Base-by-base conservation (phyloP, 495 filamentous ascomycete genomes). In the Xylaria grammica region DNA sequence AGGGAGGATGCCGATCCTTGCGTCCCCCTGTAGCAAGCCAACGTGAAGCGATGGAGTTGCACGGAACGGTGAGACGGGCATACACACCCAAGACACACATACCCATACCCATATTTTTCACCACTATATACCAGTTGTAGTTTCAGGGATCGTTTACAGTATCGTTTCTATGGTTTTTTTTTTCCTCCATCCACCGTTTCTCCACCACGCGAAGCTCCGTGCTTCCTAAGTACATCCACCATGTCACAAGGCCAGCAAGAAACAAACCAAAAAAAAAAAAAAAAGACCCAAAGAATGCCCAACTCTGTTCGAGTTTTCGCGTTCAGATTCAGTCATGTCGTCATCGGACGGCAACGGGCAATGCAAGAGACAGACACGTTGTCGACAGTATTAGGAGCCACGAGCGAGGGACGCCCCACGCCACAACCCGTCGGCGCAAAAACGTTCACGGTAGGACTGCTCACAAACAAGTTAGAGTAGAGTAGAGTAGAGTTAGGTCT, bases 1-100 rank as follows among this genome's bases (percentile, higher is more conserved):
- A n/a, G n/a, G n/a, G n/a, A 48, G 45, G 45, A 57, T 24, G 19
- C 54, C 45, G 17, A 57, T 36, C 54, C 54, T 45, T 57, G 54
- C n/a, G 7, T 45, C 27, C 17, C 54, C 54, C 30, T 40, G 22
- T 36, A 45, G 54, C 54, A 45, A 45, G 36, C 32, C 32, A 19
- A 38, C 17, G 29, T 54, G 32, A n/a, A 42, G 54, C 24, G 54
- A 57, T 29, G 26, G 54, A 20, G 36, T 20, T 45, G 38, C 24
- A 45, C 45, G 5, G 3, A 5, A 48, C 20, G 13, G 40, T 42
- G 40, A 42, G 15, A 42, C 40, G 15, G 40, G 15, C 40, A 42
- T 42, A 42, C 45, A 24, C 4, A 20, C 7, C 20, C 20, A 24
- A 3, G 22, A 4, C 20, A n/a, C 8, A 44, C 7, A 15, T 13